Percentiles rank a stretch among this genome's conserved stretches.
Conservation (phyloP, 305 asterid genomes). For the Vinca major region DNA sequence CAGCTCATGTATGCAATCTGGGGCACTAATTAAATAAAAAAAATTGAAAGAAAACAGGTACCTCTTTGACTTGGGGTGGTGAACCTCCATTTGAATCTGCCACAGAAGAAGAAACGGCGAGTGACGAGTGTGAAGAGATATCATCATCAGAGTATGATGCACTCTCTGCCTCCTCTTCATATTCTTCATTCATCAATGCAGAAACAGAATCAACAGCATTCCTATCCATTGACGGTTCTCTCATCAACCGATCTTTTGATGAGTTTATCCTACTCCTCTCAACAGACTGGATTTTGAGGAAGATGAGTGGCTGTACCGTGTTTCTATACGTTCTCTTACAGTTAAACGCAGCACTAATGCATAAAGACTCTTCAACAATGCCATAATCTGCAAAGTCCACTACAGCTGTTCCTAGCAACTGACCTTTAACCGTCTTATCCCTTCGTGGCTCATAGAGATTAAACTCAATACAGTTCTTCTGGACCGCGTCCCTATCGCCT, state of each 20-base stretch:
- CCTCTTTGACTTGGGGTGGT: conserved; percentile 48
- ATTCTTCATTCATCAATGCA: conserved; percentile 59
- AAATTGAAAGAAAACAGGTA: conserved; percentile 14
- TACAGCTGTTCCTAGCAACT: conserved; percentile 63
- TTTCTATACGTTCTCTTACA: conserved; percentile 70
- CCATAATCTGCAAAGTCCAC: conserved; percentile 68
- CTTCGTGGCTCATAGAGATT: conserved; percentile 68
- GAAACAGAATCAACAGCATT: conserved; percentile 50
- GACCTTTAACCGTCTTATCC: conserved; percentile 57
- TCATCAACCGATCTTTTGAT: conserved; percentile 36
- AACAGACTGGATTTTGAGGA: conserved; percentile 45
- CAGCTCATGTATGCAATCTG: background rate
- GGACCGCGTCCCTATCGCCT: conserved; percentile 42
- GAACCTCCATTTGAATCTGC: conserved; percentile 53
- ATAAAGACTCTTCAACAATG: conserved; percentile 37
- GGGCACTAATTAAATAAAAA: background rate
- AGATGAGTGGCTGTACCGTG: conserved; percentile 57
- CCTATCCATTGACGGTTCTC: conserved; percentile 46
- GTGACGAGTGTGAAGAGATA: conserved; percentile 64
- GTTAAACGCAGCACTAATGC: conserved; percentile 42
- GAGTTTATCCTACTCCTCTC: conserved; percentile 34
- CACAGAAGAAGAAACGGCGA: conserved; percentile 45
- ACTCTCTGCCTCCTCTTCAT: conserved; percentile 64
- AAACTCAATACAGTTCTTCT: conserved; percentile 61
- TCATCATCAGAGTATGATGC: conserved; percentile 66